phyloP scores from a whole-genome alignment of 257 asterid species.

The Voacanga thouarsii region DNA sequence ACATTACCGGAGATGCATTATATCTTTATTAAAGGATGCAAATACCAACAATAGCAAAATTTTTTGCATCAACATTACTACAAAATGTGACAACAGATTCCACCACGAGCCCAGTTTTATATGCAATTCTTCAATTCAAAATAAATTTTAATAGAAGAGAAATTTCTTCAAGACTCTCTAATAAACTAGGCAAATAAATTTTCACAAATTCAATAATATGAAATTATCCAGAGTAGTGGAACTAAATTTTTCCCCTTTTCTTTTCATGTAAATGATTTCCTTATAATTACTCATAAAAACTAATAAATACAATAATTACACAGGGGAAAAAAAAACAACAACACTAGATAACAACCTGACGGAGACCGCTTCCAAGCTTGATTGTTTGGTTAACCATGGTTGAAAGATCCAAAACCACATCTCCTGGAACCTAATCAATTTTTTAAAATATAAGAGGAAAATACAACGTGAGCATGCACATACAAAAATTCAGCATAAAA shows the following conservation, averaged over 20 bases:
- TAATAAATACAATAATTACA: neutral
- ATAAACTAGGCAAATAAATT: neutral
- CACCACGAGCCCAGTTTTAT: neutral
- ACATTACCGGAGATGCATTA: neutral
- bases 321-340: slow-evolving; percentile 8
- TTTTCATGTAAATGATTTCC: neutral
- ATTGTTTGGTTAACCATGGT: slow-evolving; percentile 61
- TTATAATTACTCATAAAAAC: neutral
- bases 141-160: neutral
- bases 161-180: neutral
- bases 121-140: neutral
- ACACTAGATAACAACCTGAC: slow-evolving; percentile 59
- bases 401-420: slow-evolving; percentile 83
- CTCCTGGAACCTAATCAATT: slow-evolving; percentile 72
- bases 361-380: slow-evolving; percentile 92
- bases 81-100: neutral
- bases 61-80: neutral
- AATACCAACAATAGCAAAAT: neutral
- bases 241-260: neutral
- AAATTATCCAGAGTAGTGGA: neutral
- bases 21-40: neutral
- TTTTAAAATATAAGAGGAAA: neutral
- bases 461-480: neutral
- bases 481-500: neutral
- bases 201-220: neutral